Conservation (phyloP, 345 rosid genomes). For the Linum lewisii region DNA sequence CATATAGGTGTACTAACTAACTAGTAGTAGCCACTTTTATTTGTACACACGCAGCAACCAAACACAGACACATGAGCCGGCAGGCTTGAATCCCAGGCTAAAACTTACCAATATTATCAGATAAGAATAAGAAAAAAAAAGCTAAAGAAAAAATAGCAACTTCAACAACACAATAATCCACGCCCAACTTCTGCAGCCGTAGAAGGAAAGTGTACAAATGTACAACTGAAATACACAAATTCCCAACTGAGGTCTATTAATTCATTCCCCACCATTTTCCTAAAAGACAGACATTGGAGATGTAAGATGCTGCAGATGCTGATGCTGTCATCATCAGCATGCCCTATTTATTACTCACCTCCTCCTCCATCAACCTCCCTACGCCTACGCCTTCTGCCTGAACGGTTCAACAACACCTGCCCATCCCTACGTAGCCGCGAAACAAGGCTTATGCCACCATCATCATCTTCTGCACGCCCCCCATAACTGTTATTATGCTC, state of each 20-base stretch:
- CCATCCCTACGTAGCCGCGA: conserved; percentile 63
- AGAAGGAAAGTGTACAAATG: neutral
- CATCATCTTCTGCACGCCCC: conserved; percentile 9
- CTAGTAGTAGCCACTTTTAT: too few species aligned
- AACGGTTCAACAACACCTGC: conserved; percentile 47
- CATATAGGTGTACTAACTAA: too few species aligned
- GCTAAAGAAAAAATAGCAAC: neutral
- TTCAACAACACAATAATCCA: neutral
- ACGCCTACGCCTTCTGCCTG: conserved; percentile 67
- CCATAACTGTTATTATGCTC: conserved; percentile 16
- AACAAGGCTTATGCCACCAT: conserved; percentile 27
- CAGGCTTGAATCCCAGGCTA: neutral
- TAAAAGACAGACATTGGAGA: too few species aligned
- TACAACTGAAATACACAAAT: neutral
- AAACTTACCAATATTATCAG: neutral
- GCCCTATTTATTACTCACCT: too few species aligned
- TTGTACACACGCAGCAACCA: too few species aligned
- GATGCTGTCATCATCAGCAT: too few species aligned
- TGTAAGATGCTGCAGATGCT: too few species aligned
- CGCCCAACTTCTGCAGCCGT: neutral
- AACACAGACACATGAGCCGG: too few species aligned
- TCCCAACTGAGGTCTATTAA: neutral
- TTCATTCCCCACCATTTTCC: neutral
- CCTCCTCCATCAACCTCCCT: conserved; percentile 36
- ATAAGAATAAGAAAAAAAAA: too few species aligned